These are phyloP conservation scores for Pythium dissotocum DNA, from an alignment of 352 stramenopile genomes.

Conservation along the genomic window DNA sequence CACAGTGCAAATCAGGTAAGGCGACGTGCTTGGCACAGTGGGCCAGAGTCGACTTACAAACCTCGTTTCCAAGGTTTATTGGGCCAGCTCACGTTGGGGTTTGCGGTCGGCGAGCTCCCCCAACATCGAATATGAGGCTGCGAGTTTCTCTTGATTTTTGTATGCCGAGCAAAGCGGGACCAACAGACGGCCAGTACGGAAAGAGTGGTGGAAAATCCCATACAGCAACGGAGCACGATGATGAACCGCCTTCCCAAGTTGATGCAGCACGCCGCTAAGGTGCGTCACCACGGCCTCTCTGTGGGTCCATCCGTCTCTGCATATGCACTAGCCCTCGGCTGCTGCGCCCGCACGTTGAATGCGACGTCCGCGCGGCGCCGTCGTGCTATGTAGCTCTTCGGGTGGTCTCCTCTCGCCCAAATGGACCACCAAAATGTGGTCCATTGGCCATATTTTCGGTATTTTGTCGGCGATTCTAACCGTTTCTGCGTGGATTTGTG, in stretches of 20 bases:
- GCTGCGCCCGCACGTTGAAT: neutral
- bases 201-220: constrained; percentile 48
- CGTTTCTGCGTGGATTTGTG: constrained; percentile 7
- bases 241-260: constrained; percentile 78
- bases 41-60: constrained; percentile 15
- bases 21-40: constrained; percentile 16
- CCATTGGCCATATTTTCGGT: constrained; percentile 14
- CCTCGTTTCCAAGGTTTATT: constrained; percentile 23
- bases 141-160: constrained; percentile 30
- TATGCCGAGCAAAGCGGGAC: constrained; percentile 24
- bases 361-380: neutral
- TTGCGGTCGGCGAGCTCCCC: constrained; percentile 26
- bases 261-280: constrained; percentile 75
- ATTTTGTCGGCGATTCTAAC: constrained; percentile 11
- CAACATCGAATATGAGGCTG: constrained; percentile 30
- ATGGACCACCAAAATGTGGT: constrained; percentile 72
- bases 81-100: constrained; percentile 18
- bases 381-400: constrained; percentile 19
- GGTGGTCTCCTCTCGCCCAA: constrained; percentile 18
- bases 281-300: constrained; percentile 29
- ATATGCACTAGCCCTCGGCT: neutral
- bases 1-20: neutral
- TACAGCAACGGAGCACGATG: constrained; percentile 44
- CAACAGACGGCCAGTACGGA: constrained; percentile 36
- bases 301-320: neutral